Evolutionary conservation across 371 early-diverging fungal species (phyloP).

Genomic region (Synchytrium microbalum): DNA sequence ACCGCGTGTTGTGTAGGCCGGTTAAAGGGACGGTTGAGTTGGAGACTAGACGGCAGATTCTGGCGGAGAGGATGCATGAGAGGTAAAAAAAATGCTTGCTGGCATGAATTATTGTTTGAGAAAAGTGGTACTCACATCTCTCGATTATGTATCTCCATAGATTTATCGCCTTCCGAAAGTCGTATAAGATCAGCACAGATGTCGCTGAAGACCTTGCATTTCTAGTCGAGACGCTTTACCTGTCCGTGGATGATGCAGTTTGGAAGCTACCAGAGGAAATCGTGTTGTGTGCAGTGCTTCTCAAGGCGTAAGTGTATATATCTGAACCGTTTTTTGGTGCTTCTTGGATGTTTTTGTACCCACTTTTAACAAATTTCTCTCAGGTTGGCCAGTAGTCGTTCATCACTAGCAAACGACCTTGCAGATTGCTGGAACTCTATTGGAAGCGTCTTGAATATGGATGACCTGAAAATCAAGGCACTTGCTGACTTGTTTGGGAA

Average conservation of each 20-base stretch:
- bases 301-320: neutral
- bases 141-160: too few relatives aligned
- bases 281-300: neutral
- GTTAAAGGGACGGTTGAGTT: neutral
- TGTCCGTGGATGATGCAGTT: neutral
- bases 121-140: neutral
- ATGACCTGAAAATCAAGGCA: neutral
- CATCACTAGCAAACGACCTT: too few relatives aligned
- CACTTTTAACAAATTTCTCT: too few relatives aligned
- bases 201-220: neutral
- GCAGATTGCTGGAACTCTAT: too few relatives aligned
- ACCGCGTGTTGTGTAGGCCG: neutral
- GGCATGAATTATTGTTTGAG: neutral
- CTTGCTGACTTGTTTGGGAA: neutral
- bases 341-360: too few relatives aligned
- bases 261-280: neutral
- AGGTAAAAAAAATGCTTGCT: neutral
- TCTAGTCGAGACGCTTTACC: neutral
- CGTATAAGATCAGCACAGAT: neutral
- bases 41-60: neutral
- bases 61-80: neutral
- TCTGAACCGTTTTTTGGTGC: neutral
- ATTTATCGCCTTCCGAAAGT: neutral
- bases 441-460: too few relatives aligned
- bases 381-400: too few relatives aligned